These are phyloP conservation scores for Ustilaginoidea virens DNA, from an alignment of 2,329 filamentous ascomycete species.

Conservation along the genomic window DNA sequence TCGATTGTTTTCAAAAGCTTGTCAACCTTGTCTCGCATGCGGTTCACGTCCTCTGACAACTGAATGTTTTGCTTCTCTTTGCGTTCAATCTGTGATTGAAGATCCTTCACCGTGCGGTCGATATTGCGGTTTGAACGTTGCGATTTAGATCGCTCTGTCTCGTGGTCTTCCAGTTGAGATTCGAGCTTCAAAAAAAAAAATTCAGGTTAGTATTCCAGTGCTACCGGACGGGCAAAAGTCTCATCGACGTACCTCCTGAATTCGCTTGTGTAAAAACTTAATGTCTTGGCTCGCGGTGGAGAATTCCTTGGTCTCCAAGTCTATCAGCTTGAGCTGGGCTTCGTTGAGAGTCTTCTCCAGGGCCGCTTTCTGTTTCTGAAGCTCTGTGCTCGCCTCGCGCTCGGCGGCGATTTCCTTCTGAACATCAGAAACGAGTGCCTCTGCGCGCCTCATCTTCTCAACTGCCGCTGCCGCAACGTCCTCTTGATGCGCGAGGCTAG, in stretches of 20 bases:
- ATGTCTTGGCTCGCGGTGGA: slow-evolving; percentile 90
- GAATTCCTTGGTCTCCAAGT: slow-evolving; percentile 94
- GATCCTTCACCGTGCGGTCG: slow-evolving; percentile 84
- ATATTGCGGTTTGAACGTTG: slow-evolving; percentile 83
- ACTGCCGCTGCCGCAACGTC: slow-evolving; percentile 84
- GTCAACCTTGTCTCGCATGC: slow-evolving; percentile 80
- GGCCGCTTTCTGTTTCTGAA: slow-evolving; percentile 79
- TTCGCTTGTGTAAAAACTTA: slow-evolving; percentile 81
- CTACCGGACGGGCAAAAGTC: not conserved
- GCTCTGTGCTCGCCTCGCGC: slow-evolving; percentile 62
- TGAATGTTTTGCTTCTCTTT: slow-evolving; percentile 77
- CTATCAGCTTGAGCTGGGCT: slow-evolving; percentile 74
- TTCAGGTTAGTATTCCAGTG: slow-evolving; percentile 13
- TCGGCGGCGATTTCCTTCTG: slow-evolving; percentile 85
- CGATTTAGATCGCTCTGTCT: slow-evolving; percentile 62
- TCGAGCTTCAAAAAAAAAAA: slow-evolving; percentile 70
- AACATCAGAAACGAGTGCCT: slow-evolving; percentile 73
- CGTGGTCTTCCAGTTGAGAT: slow-evolving; percentile 68
- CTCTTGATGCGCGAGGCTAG: slow-evolving; percentile 78
- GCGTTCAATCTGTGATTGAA: slow-evolving; percentile 82
- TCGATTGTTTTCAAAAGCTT: slow-evolving; percentile 84
- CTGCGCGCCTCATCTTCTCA: slow-evolving; percentile 92
- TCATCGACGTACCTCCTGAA: slow-evolving; percentile 68
- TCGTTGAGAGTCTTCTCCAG: slow-evolving; percentile 87
- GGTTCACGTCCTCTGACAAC: slow-evolving; percentile 67